Conservation (phyloP, 1,284 basidiomycete species). For the Vanrija humicola region DNA sequence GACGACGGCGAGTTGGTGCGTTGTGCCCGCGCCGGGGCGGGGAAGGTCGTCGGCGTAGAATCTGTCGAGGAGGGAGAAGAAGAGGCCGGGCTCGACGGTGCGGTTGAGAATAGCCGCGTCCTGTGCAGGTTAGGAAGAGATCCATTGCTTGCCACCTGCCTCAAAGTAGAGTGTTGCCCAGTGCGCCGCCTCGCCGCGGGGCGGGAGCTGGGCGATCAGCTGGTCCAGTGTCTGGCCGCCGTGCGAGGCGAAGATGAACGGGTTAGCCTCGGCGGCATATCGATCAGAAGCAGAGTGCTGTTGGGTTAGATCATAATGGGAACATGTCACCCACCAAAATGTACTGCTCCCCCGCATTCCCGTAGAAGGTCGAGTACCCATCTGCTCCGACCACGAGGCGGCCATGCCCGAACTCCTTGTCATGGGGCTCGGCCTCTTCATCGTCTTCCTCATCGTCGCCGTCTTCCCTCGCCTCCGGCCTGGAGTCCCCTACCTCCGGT, state of each 20-base stretch:
- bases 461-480: no score
- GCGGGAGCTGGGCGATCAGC: neutral
- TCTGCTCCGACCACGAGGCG: constrained; percentile 10
- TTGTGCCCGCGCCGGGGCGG: constrained; percentile 1
- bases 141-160: neutral
- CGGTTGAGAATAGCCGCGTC: constrained; percentile 10
- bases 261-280: neutral
- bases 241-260: neutral
- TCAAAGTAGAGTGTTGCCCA: constrained; percentile 5
- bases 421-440: constrained; percentile 1
- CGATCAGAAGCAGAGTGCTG: neutral
- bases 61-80: neutral
- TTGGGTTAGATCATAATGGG: neutral
- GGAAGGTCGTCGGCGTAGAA: neutral
- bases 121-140: neutral
- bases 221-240: no score
- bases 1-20: constrained; percentile 12
- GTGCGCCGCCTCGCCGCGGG: neutral
- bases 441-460: neutral
- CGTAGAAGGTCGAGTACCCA: constrained; percentile 12
- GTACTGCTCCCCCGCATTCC: constrained; percentile 13
- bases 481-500: no score
- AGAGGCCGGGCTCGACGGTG: constrained; percentile 6
- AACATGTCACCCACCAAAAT: constrained; percentile 4
- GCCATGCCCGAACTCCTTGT: neutral